Evolutionary conservation across 345 rosid species (phyloP).

Genomic region (Eucalyptus marginata): DNA sequence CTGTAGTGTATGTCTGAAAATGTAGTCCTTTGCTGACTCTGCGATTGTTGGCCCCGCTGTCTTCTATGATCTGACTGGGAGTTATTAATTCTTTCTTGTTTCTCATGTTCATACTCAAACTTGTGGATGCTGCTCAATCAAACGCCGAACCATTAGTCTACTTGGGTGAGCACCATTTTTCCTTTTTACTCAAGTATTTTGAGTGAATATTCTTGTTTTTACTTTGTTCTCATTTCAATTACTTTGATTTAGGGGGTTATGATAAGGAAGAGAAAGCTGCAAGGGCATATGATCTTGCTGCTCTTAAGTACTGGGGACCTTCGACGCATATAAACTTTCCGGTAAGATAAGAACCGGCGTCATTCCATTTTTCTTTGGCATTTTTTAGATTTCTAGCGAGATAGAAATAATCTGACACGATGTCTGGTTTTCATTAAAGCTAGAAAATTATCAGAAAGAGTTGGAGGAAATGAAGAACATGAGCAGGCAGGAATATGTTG

Average conservation of each 20-base stretch:
- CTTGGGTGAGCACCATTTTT: conserved; percentile 35
- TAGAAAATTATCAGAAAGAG: conserved; percentile 49
- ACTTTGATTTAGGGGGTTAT: conserved; percentile 47
- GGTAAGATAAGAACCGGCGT: conserved; percentile 3
- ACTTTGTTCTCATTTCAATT: neutral
- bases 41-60: conserved; percentile 1
- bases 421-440: conserved; percentile 9
- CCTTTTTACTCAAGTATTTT: neutral
- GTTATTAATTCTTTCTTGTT: conserved; percentile 1
- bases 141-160: conserved; percentile 34
- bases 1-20: neutral
- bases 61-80: conserved; percentile 12
- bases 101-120: conserved; percentile 7
- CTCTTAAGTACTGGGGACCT: conserved; percentile 82
- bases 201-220: neutral
- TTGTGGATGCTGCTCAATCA: conserved; percentile 19
- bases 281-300: conserved; percentile 77
- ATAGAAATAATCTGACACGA: neutral
- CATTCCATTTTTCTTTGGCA: neutral
- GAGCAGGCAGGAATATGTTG: conserved; percentile 78
- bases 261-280: conserved; percentile 90
- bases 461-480: conserved; percentile 71
- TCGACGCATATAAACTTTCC: conserved; percentile 69
- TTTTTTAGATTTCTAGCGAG: neutral
- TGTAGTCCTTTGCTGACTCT: neutral